phyloP scores from a whole-genome alignment of 1,284 basidiomycete genomes.

The Cryptococcus hybrid region DNA sequence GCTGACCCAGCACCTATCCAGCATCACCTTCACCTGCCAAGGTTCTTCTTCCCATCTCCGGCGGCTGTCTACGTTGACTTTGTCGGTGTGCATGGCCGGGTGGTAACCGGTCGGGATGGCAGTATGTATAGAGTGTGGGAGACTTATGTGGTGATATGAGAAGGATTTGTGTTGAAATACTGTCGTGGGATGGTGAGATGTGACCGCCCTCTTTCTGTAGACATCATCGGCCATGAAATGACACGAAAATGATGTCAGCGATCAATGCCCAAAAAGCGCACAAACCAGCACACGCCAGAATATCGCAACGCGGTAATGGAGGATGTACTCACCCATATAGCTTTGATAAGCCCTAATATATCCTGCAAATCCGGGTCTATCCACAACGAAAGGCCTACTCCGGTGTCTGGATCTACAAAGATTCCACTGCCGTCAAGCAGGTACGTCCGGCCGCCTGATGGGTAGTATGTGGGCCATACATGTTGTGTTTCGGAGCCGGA shows the following conservation, averaged over 20 bases:
- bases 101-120: slow-evolving; percentile 26
- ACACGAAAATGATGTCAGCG: background rate
- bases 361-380: slow-evolving; percentile 13
- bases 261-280: background rate
- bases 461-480: slow-evolving; percentile 9
- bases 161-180: slow-evolving; percentile 15
- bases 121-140: slow-evolving; percentile 27
- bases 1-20: slow-evolving; percentile 22
- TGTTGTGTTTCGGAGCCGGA: background rate
- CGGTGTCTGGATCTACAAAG: slow-evolving; percentile 12
- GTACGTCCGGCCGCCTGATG: slow-evolving; percentile 12
- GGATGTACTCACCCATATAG: slow-evolving; percentile 13
- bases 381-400: slow-evolving; percentile 14
- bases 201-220: slow-evolving; percentile 19
- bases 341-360: slow-evolving; percentile 6
- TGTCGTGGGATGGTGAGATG: slow-evolving; percentile 17
- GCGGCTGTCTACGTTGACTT: background rate
- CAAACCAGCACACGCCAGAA: background rate
- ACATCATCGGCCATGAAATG: background rate
- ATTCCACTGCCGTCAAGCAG: slow-evolving; percentile 16
- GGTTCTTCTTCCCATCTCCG: slow-evolving; percentile 1
- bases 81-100: background rate
- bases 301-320: background rate
- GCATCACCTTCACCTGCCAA: slow-evolving; percentile 26
- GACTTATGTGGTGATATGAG: slow-evolving; percentile 21